Evolutionary conservation across 768 basidiomycete species (phyloP).

Genomic region (Sporobolomyces pararoseus): DNA sequence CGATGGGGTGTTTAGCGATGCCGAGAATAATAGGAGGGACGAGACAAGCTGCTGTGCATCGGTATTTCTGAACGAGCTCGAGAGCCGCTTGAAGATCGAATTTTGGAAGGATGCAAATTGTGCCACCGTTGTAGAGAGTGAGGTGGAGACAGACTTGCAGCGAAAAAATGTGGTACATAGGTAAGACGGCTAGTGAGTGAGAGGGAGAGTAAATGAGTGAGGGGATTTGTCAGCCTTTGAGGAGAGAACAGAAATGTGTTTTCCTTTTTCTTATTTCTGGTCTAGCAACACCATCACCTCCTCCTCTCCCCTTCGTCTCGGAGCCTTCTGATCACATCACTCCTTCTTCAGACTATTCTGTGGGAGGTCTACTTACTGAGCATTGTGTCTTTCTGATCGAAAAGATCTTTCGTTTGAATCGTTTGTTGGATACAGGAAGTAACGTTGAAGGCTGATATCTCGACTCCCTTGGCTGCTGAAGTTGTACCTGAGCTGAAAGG

Average conservation of each 20-base stretch:
- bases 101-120: conserved; percentile 57
- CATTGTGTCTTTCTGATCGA: conserved; percentile 15
- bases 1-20: conserved; percentile 62
- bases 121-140: conserved; percentile 56
- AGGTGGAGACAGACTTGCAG: conserved; percentile 61
- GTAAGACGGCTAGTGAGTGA: no score
- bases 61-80: conserved; percentile 63
- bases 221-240: no score
- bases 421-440: conserved; percentile 25
- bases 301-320: no score
- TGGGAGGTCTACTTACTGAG: no score
- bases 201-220: no score
- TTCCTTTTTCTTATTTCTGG: no score
- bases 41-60: conserved; percentile 58
- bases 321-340: no score
- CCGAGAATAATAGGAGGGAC: conserved; percentile 82
- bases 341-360: no score
- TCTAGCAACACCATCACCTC: no score
- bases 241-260: no score
- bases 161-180: conserved; percentile 49
- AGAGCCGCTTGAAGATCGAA: conserved; percentile 73
- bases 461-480: conserved; percentile 67
- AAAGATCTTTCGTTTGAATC: conserved; percentile 28
- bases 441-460: conserved; percentile 45
- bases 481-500: conserved; percentile 61